phyloP scores from a whole-genome alignment of 108 stramenopile species.

The Asterionellopsis glacialis region DNA sequence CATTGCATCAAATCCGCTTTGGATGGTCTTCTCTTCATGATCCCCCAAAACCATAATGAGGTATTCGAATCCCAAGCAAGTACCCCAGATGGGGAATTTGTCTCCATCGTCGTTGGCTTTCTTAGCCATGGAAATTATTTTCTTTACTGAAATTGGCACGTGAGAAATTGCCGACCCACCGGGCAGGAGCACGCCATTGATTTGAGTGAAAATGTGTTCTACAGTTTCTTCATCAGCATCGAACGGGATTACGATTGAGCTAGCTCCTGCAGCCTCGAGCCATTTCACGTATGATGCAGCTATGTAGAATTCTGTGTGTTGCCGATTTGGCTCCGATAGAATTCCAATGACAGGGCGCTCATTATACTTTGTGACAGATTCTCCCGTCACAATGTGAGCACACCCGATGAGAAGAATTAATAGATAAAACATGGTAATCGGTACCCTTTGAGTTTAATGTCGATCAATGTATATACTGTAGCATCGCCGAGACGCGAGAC shows the following conservation, averaged over 20 bases:
- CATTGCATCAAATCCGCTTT: conserved; percentile 41
- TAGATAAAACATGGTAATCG: too few relatives aligned
- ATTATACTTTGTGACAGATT: too few relatives aligned
- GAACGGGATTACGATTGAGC: conserved; percentile 70
- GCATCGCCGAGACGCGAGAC: too few relatives aligned
- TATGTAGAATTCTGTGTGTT: conserved; percentile 21
- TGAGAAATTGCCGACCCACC: conserved; percentile 29
- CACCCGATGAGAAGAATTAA: too few relatives aligned
- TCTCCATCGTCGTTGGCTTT: conserved; percentile 7
- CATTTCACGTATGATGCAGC: conserved; percentile 74
- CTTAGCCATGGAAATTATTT: conserved; percentile 4
- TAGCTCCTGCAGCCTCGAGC: conserved; percentile 67
- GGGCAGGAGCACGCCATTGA: conserved; percentile 44
- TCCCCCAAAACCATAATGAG: conserved; percentile 32
- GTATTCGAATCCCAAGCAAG: conserved; percentile 85
- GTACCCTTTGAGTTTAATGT: too few relatives aligned
- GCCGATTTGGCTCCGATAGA: conserved; percentile 7
- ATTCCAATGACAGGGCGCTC: conserved; percentile 34
- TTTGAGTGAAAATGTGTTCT: conserved; percentile 36
- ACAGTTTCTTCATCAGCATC: conserved; percentile 38
- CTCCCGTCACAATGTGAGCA: too few relatives aligned
- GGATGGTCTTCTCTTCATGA: conserved; percentile 23
- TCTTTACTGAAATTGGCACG: conserved; percentile 20
- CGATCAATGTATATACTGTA: too few relatives aligned
- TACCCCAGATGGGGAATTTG: conserved; percentile 81